Evolutionary conservation across 2,329 filamentous ascomycete genomes (phyloP), one percentile per base, ranked within the genome.

Genomic region (Purpureocillium lavendulum): DNA sequence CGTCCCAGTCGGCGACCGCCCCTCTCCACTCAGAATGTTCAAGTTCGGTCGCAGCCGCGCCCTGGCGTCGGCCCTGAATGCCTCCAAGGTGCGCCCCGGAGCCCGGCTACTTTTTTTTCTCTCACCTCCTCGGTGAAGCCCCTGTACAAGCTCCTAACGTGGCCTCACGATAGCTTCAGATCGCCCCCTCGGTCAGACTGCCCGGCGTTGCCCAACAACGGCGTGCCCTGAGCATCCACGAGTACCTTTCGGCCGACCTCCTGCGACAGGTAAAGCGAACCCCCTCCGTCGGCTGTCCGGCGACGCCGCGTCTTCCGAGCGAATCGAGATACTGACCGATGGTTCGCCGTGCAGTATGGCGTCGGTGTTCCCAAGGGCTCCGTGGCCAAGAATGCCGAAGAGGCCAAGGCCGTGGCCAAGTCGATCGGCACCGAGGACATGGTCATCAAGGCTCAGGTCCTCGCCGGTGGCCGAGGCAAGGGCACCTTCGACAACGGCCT

Each of bases 381-480:
- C 60, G 88, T 94, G 57, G 92, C 92, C 53, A 81, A 80, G 64
- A 83, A 72, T 47, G 78, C 84, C 35, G 79, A 82, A 57, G 92
- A 97, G 74, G 92, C 92, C 52, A 90, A 96, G 77, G 73, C 79
- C 55, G 78, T 97, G 58, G 92, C 92, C 43, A 89, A 90, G 71
- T 72, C 82, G 51, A 92, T 98, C 59, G 85, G 87, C 73, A 84
- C 77, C 56, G 90, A 94, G 62, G 92, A 98, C 66, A 90, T 96
- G 80, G 92, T 98, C 55, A 97, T 98, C 78, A 98, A 98, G 80
- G 92, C 92, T 47, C 92, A 98, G 74, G 92, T 98, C 45, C 84
- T 98, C 48, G 92, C 92, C 47, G 92, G 92, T 69, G 92, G 92
- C 50, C 85, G 92, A 73, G 92, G 92, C 70, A 98, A 98, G 77